These are phyloP conservation scores for Castanea sativa DNA, from an alignment of 306 rosid species.

Conservation along the genomic window DNA sequence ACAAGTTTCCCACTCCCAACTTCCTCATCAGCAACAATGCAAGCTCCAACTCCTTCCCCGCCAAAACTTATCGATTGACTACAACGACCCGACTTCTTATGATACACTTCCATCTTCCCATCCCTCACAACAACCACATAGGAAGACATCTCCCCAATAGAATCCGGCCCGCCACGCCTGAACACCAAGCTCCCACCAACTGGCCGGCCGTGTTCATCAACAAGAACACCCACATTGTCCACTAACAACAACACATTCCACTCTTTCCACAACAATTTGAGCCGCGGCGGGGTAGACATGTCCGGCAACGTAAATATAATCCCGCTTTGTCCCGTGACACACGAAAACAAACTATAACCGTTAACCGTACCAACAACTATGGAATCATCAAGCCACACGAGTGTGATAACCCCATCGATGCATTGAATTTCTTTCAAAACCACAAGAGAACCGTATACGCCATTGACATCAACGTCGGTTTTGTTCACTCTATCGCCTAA, in stretches of 20 bases:
- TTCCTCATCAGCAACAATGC: conserved; percentile 74
- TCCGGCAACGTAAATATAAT: conserved; percentile 85
- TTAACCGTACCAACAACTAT: conserved; percentile 64
- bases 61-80: conserved; percentile 73
- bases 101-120: conserved; percentile 83
- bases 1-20: conserved; percentile 57
- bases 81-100: conserved; percentile 72
- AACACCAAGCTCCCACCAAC: conserved; percentile 90
- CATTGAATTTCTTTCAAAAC: conserved; percentile 79
- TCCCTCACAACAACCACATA: conserved; percentile 78
- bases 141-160: conserved; percentile 74
- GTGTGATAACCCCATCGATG: conserved; percentile 66
- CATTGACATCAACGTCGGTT: conserved; percentile 47
- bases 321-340: conserved; percentile 70
- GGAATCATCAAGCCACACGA: conserved; percentile 94
- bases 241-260: conserved; percentile 89
- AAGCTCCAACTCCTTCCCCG: conserved; percentile 70
- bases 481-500: conserved; percentile 44
- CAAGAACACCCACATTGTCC: conserved; percentile 88
- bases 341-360: conserved; percentile 81
- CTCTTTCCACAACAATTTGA: conserved; percentile 70
- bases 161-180: conserved; percentile 50
- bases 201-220: conserved; percentile 73
- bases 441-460: conserved; percentile 43
- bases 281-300: conserved; percentile 60